A percentile compares a stretch with the other conserved stretches of the same genome.
Conservation (phyloP, 768 basidiomycete genomes). For the Sporobolomyces phaffii region DNA sequence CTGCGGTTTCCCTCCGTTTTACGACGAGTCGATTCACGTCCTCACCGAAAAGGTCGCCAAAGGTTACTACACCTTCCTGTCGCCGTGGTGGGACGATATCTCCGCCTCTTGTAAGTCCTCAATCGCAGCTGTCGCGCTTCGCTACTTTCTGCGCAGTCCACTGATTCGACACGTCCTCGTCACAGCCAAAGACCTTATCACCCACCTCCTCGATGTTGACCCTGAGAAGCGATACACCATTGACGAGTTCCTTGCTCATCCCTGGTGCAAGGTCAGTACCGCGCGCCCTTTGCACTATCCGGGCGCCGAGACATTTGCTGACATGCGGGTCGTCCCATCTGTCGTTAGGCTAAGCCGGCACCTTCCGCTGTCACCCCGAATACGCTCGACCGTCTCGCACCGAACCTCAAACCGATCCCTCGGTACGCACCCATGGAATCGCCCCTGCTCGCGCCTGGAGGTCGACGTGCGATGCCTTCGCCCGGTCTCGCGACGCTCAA, state of each 20-base stretch:
- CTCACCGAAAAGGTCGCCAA: conserved; percentile 96
- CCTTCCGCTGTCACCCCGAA: conserved; percentile 59
- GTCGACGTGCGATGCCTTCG: conserved; percentile 68
- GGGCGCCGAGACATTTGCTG: no score
- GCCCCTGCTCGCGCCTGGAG: conserved; percentile 74
- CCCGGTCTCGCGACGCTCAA: conserved; percentile 89
- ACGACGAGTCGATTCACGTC: conserved; percentile 96
- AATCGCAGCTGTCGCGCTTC: no score
- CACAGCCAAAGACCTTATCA: conserved; percentile 90
- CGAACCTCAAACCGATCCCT: conserved; percentile 49
- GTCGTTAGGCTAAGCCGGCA: conserved; percentile 43
- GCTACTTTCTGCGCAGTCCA: no score
- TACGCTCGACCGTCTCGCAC: conserved; percentile 43
- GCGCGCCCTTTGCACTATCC: no score
- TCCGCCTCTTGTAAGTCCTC: conserved; percentile 60
- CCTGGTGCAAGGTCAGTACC: conserved; percentile 74
- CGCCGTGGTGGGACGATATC: conserved; percentile 99
- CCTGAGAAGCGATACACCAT: conserved; percentile 93
- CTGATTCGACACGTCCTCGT: conserved; percentile 21
- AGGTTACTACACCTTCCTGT: conserved; percentile 95
- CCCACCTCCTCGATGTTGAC: conserved; percentile 89
- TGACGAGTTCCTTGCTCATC: conserved; percentile 92
- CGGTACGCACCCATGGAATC: conserved; percentile 61
- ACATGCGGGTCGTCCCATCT: no score
- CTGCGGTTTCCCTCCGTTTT: conserved; percentile 88